Base-by-base conservation (phyloP, 768 basidiomycete genomes). In the Dendrothele bispora region DNA sequence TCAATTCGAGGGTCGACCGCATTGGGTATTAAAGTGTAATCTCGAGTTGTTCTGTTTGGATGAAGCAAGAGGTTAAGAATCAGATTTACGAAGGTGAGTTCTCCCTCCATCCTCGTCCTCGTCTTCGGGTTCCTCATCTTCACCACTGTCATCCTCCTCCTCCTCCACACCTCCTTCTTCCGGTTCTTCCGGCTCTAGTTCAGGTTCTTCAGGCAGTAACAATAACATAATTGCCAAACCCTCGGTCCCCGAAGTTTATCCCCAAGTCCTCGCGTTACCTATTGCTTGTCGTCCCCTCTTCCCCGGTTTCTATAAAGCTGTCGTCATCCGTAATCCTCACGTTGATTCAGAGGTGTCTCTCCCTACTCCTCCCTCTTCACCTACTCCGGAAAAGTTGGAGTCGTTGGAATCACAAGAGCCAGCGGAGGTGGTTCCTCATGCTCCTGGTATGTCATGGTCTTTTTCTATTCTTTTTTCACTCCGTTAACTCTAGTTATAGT, bases 241-340 rank as follows among this genome's bases (percentile, higher is more conserved):
- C 49, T 84, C 88, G 14, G 85, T 97, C 4, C 94, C 95, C 1
- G 91, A 93, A 64, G 61, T 82, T 49, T 98, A 98, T 66, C 95
- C 95, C 1, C 91, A 95, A 62, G 86, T 98, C 35, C 80, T 98
- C 22, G 95, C 95, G 2, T 80, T 98, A 0, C 95, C 95, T 3
- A 98, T 98, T 50, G 93, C 93, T 26, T 85, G 94, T 35, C 80
- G 95, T 15, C 95, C 95, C 1, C 84, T 98, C 38, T 98, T 98
- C 71, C 95, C 95, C 4, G 93, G 94, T 25, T 97, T 98, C 68
- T 98, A 98, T 78, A 97, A 98, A 65, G 95, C 95, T 2, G 95
- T 98, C 41, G 93, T 98, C 48, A 79, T 99, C 43, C 82, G 86
- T 18, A 90, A 98, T 55, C 91, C 92, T 0, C 78, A 83, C 0